Base-by-base conservation (phyloP, 2,329 filamentous ascomycete species). In the Colletotrichum sp. region DNA sequence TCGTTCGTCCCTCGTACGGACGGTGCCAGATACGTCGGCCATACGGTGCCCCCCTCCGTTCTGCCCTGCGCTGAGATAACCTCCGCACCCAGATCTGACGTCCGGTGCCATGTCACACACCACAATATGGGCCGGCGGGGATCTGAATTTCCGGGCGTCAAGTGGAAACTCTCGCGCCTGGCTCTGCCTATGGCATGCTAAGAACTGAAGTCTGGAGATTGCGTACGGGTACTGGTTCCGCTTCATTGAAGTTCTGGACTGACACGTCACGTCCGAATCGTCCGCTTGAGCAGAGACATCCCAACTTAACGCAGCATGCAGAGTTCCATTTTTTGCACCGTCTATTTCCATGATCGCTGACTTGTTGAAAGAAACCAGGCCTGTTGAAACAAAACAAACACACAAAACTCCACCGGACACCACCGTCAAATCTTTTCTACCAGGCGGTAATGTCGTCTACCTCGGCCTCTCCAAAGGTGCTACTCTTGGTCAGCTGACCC, bases 391-490 rank as follows among this genome's bases (percentile, higher is more conserved):
- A 26, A 68, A 60, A 65, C 52, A 36, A 24, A 26, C 9, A 59
- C 18, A 13, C 2, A 52, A n/a, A 30, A 32, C 32, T 69, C 34
- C 32, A 64, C 59, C 22, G 30, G 18, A n/a, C 39, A 36, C 12
- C 12, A 18, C 32, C 28, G 32, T 34, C 16, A 9, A 34, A 10
- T 12, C 12, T n/a, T 30, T 26, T 10, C 24, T 69, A 98, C 96
- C 96, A 98, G 26, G 95, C 96, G 39, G 96, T 98, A 80, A 98
- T 98, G 83, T 99, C 97, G 76, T 96, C 96, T 24, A 98, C 95
- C 85, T 99, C 97, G 2, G 95, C 96, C 86, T 99, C 96, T 18
- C 96, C 96, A 87, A 98, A 98, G 0, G 95, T 97, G 85, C 96
- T 98, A 72, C 91, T 96, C 88, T 98, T 98, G 22, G 92, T 95